Evolutionary conservation across 495 filamentous ascomycete species (phyloP), one percentile per base, ranked within the genome.

Genomic region (Penicillium tannophilum): DNA sequence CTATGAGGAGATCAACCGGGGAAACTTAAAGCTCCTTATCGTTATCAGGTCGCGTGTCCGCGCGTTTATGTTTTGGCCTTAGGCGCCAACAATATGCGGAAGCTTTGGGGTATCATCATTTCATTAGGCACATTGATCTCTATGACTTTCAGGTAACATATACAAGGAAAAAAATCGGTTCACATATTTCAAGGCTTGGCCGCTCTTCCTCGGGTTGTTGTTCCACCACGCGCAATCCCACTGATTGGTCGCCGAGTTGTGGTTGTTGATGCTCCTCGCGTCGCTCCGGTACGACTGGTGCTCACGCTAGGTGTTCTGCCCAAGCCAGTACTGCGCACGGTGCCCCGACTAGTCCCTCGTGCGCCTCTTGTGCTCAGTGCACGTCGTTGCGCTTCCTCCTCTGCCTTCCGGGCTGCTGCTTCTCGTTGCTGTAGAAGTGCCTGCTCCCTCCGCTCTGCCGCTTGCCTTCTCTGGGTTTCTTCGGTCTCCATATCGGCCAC

Each of bases 401-500:
- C 92, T 16, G 82, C 88, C 63, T 79, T 85, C 42, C 85, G 77
- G 49, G 77, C 79, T 10, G 84, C 86, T 24, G 89, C 91, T 63
- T 90, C 91, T 55, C 88, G 77, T 51, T 90, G 83, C 46, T 86
- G 80, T 69, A 91, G 87, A 17, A 91, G 86, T 60, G 95, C 91
- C 1, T 79, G 81, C 36, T 86, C 87, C 39, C 87, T 83, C 49
- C 91, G 81, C 70, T 93, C 88, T 0, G 83, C 88, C 23, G 89
- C 91, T 64, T 90, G 87, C 64, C 86, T 86, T 66, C 84, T 86
- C 49, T 83, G 73, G 2, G 84, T 66, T 6, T 83, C 82, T 66
- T 97, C 94, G 55, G 85, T 86, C 68, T 98, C 93, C 42, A 89
- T 81, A 48, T 97, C 90, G 46, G 83, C 80, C 6, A 95, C 75